A percentile compares a stretch with the other conserved stretches of the same genome.
Conservation (phyloP, 1,139 yeast species). For the Spathaspora sp. region DNA sequence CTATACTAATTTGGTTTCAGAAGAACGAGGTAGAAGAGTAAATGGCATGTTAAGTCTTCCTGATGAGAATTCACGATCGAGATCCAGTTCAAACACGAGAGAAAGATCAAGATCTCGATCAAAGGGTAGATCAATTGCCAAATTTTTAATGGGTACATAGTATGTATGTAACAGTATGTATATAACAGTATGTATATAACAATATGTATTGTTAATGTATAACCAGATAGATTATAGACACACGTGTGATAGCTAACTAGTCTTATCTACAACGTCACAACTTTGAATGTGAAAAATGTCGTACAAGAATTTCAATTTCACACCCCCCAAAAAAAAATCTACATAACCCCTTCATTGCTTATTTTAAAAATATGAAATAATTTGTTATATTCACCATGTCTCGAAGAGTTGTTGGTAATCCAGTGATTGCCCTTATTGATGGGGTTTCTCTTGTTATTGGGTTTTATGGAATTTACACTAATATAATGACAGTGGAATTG, state of each 20-base stretch:
- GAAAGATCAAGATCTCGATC: slow-evolving; percentile 3
- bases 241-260: too few relatives aligned
- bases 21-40: slow-evolving; percentile 13
- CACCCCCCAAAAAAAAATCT: too few relatives aligned
- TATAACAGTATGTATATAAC: too few relatives aligned
- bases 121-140: slow-evolving; percentile 2
- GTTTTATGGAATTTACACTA: slow-evolving; percentile 25
- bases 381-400: slow-evolving; percentile 5
- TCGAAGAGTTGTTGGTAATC: slow-evolving; percentile 34
- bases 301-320: too few relatives aligned
- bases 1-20: slow-evolving; percentile 13
- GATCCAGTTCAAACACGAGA: slow-evolving; percentile 3
- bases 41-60: not conserved
- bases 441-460: slow-evolving; percentile 31
- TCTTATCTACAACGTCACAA: too few relatives aligned
- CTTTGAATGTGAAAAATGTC: too few relatives aligned
- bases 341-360: slow-evolving; percentile 5
- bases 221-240: not conserved
- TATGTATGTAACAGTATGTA: too few relatives aligned
- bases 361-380: slow-evolving; percentile 15
- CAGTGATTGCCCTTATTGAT: slow-evolving; percentile 24
- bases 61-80: not conserved
- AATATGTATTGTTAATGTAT: too few relatives aligned
- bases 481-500: slow-evolving; percentile 17
- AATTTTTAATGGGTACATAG: slow-evolving; percentile 2